Percentiles rank a stretch among this genome's conserved stretches.
These are phyloP conservation scores for Isoetes engelmannii DNA, from an alignment of 83 land plant species.

Conservation along the genomic window DNA sequence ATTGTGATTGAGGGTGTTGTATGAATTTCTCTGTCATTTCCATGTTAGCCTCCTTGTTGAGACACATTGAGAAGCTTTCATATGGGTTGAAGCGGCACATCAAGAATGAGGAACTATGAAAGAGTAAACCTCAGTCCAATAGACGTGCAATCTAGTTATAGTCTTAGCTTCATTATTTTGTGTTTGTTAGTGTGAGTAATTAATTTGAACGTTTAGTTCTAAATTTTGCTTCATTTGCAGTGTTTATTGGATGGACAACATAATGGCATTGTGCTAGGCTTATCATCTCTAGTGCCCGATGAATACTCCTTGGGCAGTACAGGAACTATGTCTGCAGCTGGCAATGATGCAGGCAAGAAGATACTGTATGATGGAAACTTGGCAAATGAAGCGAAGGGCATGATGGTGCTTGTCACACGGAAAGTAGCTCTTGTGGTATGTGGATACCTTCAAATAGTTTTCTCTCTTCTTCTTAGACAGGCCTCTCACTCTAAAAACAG, in stretches of 20 bases:
- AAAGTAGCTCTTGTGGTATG: conserved; percentile 90
- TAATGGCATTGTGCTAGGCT: conserved; percentile 68
- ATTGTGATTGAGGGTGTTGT: no score
- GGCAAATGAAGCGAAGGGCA: conserved; percentile 61
- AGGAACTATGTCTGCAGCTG: conserved; percentile 55
- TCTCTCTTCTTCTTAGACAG: neutral
- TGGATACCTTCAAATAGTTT: neutral
- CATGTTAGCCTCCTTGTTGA: neutral
- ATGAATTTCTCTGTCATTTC: no score
- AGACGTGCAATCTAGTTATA: neutral
- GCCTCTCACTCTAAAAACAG: neutral
- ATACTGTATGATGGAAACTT: conserved; percentile 58
- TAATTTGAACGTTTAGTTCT: conserved; percentile 3
- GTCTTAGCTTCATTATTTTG: neutral
- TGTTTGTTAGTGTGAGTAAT: neutral
- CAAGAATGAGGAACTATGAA: no score
- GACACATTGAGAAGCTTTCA: neutral
- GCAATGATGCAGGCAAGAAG: conserved; percentile 58
- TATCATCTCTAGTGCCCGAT: conserved; percentile 55
- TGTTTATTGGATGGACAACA: conserved; percentile 79
- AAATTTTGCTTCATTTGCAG: conserved; percentile 29
- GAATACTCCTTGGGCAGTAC: conserved; percentile 53
- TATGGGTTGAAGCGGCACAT: neutral
- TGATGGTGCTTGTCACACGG: conserved; percentile 77
- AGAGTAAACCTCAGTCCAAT: no score